These are phyloP conservation scores for Termitomyces sp. DNA, from an alignment of 768 basidiomycete species.

Conservation along the genomic window DNA sequence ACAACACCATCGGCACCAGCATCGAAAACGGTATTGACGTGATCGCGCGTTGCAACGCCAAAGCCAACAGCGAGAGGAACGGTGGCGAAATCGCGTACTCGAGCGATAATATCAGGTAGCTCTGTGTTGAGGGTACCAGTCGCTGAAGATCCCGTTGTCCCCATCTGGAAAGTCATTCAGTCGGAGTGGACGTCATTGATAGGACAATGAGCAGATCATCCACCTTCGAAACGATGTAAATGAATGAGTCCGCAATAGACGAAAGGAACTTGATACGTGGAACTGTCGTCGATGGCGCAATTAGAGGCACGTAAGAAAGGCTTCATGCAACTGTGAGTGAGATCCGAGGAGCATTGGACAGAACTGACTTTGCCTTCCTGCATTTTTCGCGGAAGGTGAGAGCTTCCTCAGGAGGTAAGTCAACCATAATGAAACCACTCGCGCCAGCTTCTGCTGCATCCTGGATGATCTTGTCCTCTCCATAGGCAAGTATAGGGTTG, in stretches of 20 bases:
- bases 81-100: conserved; percentile 75
- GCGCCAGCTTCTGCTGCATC: conserved; percentile 90
- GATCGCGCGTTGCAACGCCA: conserved; percentile 86
- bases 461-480: conserved; percentile 90
- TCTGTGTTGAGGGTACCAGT: conserved; percentile 66
- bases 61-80: conserved; percentile 95
- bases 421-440: conserved; percentile 97
- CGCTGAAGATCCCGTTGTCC: conserved; percentile 91
- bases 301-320: conserved; percentile 90
- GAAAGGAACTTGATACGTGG: conserved; percentile 88
- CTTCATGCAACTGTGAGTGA: conserved; percentile 36
- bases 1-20: conserved; percentile 96
- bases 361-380: conserved; percentile 67
- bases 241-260: conserved; percentile 94
- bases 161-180: conserved; percentile 61
- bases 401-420: conserved; percentile 97
- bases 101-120: conserved; percentile 80
- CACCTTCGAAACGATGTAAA: conserved; percentile 97
- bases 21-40: conserved; percentile 82
- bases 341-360: not conserved
- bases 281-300: conserved; percentile 91
- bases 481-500: conserved; percentile 93
- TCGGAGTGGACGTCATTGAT: not conserved
- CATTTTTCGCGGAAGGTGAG: conserved; percentile 89
- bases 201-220: conserved; percentile 11